Base-by-base conservation (phyloP, 2,329 filamentous ascomycete species). In the Alternaria burnsii region DNA sequence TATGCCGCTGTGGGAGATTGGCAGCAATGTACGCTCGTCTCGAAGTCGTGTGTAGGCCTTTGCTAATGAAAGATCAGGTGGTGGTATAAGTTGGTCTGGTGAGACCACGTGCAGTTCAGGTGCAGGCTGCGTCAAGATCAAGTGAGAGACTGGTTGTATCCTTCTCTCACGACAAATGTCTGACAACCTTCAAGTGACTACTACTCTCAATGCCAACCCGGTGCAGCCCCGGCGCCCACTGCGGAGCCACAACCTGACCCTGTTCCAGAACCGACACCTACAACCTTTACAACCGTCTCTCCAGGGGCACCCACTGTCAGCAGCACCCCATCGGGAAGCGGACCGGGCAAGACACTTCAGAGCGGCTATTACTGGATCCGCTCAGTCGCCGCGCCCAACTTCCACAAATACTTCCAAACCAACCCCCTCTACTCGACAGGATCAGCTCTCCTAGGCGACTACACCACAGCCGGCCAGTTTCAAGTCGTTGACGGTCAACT, bases 401-500 rank as follows among this genome's bases (percentile, higher is more conserved):
- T 82, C 65, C 77, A 80, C 68, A 79, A 78, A 48, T 80, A 80
- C 66, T 68, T 79, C 55, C 77, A 80, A 47, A 75, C 76, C 1
- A 71, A 71, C 4, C 78, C 77, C 0, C 64, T 77, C 3, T 76
- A 75, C 59, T 67, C 79, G 0, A 74, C 83, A 1, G 83, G 84
- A 10, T 75, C 78, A 26, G 86, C 86, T 2, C 77, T 87, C 28
- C 79, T 88, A 55, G 82, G 81, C 47, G 80, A 79, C 60, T 81
- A 83, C 74, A 82, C 78, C 6, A 84, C 82, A 1, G 87, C 86
- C 0, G 86, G 86, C 0, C 86, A 89, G 73, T 87, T 85, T 78
- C 83, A 85, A 63, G 80, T 88, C 58, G 78, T 83, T 4, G 77
- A 80, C 44, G 86, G 85, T 0, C 87, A 89, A 74, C 82, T 88